These are phyloP conservation scores for Dorcoceras hygrometricum DNA, from an alignment of 257 asterid genomes.

Conservation along the genomic window DNA sequence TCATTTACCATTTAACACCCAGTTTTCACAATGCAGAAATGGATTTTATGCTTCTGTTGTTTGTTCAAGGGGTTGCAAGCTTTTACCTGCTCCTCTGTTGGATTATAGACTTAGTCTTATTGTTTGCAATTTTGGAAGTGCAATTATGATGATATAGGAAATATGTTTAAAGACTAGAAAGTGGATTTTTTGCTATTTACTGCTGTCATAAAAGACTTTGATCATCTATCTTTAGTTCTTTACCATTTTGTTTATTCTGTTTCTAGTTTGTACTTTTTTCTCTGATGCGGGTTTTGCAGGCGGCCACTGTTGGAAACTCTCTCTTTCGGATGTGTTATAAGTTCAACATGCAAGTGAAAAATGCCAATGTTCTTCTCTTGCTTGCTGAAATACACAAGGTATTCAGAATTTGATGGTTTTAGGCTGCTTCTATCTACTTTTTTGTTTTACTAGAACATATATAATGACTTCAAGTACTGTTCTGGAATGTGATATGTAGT, in stretches of 20 bases:
- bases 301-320: slow-evolving; percentile 80
- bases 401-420: slow-evolving; percentile 17
- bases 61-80: not conserved
- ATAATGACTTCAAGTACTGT: slow-evolving; percentile 3
- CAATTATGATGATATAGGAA: too few relatives aligned
- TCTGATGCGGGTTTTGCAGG: slow-evolving; percentile 56
- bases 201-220: not conserved
- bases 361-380: slow-evolving; percentile 85
- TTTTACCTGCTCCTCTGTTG: not conserved
- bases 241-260: slow-evolving; percentile 4
- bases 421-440: slow-evolving; percentile 10
- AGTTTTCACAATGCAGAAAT: too few relatives aligned
- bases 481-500: slow-evolving; percentile 5
- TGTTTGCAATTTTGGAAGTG: not conserved
- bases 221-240: not conserved
- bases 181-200: too few relatives aligned
- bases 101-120: not conserved
- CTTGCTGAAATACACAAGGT: slow-evolving; percentile 99
- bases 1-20: not conserved
- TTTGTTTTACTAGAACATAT: slow-evolving; percentile 2
- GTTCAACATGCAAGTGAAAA: slow-evolving; percentile 83
- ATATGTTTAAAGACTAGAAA: too few relatives aligned
- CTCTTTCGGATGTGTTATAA: slow-evolving; percentile 78
- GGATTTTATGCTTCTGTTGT: too few relatives aligned
- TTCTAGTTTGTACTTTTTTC: slow-evolving; percentile 15